phyloP scores from a whole-genome alignment of 2,329 filamentous ascomycete species.

The Ophiostoma sp. region DNA sequence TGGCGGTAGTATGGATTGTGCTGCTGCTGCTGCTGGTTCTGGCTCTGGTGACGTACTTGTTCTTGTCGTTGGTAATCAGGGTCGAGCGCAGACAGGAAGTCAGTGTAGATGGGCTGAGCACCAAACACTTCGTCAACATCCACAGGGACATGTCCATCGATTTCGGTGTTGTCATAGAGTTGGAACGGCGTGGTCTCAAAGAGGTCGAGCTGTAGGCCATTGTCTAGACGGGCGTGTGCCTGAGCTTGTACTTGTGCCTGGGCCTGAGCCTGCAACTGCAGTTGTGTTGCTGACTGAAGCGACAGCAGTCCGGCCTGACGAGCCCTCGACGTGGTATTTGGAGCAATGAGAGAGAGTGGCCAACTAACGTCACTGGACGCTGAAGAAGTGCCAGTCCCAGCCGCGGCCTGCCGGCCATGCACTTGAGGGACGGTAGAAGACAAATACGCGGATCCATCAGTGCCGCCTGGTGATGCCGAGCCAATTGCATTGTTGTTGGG shows the following conservation, averaged over 20 bases:
- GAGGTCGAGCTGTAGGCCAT: neutral
- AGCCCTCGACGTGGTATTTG: neutral
- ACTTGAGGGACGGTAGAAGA: neutral
- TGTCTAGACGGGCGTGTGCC: neutral
- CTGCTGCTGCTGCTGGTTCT: neutral
- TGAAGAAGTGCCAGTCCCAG: neutral
- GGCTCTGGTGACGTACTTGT: neutral
- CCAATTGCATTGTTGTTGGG: neutral
- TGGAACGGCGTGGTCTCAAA: neutral
- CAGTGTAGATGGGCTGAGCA: neutral
- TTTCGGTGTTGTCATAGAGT: neutral
- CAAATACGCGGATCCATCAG: neutral
- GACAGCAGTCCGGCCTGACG: neutral
- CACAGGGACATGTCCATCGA: neutral
- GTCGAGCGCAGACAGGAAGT: neutral
- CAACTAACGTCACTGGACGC: neutral
- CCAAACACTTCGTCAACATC: constrained; percentile 9
- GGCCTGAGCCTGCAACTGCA: neutral
- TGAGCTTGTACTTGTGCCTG: neutral
- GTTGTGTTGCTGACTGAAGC: neutral
- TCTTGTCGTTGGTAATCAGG: neutral
- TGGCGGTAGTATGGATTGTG: neutral
- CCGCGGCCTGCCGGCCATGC: neutral
- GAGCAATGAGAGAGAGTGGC: neutral
- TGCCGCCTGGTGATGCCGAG: neutral